phyloP scores from a whole-genome alignment of 2,329 filamentous ascomycete genomes.

The Rugonectria rugulosa region DNA sequence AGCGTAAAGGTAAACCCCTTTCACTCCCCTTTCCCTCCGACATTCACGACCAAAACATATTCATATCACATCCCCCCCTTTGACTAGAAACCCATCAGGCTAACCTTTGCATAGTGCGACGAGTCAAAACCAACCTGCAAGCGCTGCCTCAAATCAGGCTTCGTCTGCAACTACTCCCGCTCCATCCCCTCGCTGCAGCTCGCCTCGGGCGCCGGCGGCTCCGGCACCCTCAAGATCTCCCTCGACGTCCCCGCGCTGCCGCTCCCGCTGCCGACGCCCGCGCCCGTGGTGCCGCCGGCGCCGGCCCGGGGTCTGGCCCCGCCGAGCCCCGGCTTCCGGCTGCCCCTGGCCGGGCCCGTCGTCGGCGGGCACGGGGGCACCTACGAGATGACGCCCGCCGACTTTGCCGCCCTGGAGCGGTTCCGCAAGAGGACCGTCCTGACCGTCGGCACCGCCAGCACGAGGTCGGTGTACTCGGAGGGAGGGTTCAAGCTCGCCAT shows the following conservation, averaged over 20 bases:
- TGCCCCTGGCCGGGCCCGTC: slow-evolving; percentile 38
- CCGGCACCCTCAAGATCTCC: slow-evolving; percentile 25
- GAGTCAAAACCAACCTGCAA: slow-evolving; percentile 57
- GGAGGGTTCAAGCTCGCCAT: slow-evolving; percentile 49
- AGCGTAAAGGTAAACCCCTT: slow-evolving; percentile 54
- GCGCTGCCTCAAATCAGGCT: slow-evolving; percentile 56
- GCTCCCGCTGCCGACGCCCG: slow-evolving; percentile 13
- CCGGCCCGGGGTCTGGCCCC: slow-evolving; percentile 18
- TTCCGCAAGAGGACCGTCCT: slow-evolving; percentile 53
- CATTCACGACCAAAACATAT: not conserved
- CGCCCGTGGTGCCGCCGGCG: not conserved
- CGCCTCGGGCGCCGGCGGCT: slow-evolving; percentile 19
- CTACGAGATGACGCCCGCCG: slow-evolving; percentile 19
- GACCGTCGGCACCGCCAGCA: slow-evolving; percentile 46
- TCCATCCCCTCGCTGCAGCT: slow-evolving; percentile 31
- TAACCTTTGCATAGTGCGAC: slow-evolving; percentile 55
- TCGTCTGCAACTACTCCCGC: slow-evolving; percentile 56
- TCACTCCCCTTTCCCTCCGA: not conserved
- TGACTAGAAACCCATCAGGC: not conserved
- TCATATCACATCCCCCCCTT: not conserved
- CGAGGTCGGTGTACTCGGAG: slow-evolving; percentile 44
- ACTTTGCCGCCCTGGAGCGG: slow-evolving; percentile 47
- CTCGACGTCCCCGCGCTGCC: slow-evolving; percentile 22
- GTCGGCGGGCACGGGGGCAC: slow-evolving; percentile 6
- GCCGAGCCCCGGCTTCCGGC: slow-evolving; percentile 24